A percentile compares a stretch with the other conserved stretches of the same genome.
Evolutionary conservation across 1,284 basidiomycete genomes (phyloP).

Genomic region (Leccinum variabile): DNA sequence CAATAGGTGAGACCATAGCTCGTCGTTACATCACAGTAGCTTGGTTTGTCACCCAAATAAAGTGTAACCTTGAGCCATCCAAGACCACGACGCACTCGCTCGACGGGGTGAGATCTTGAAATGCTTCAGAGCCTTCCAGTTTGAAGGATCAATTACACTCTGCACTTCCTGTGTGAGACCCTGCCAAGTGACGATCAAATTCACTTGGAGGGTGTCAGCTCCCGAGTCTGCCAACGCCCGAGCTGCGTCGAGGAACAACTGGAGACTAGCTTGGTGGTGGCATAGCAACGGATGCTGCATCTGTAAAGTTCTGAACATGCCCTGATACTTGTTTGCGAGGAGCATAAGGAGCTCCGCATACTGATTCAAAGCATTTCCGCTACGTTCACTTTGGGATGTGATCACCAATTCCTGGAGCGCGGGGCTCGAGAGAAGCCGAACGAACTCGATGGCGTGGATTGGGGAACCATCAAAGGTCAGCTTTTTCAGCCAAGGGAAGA

Average conservation of each 20-base stretch:
- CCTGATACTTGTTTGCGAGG: slow-evolving; percentile 24
- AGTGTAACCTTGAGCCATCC: slow-evolving; percentile 12
- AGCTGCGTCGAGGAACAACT: slow-evolving; percentile 21
- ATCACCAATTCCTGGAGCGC: slow-evolving; percentile 23
- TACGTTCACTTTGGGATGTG: slow-evolving; percentile 21
- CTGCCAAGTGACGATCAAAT: slow-evolving; percentile 22
- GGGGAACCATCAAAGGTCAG: slow-evolving; percentile 23
- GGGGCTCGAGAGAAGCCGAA: slow-evolving; percentile 24
- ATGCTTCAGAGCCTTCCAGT: slow-evolving; percentile 18
- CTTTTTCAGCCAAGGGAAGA: slow-evolving; percentile 28
- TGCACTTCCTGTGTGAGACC: slow-evolving; percentile 22
- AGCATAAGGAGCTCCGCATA: slow-evolving; percentile 23
- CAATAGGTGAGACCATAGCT: neutral
- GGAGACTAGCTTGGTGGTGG: slow-evolving; percentile 16
- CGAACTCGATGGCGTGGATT: slow-evolving; percentile 26
- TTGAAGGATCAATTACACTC: slow-evolving; percentile 26
- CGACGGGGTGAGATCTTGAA: slow-evolving; percentile 20
- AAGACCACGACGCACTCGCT: slow-evolving; percentile 16
- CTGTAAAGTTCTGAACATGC: slow-evolving; percentile 25
- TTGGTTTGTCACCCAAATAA: slow-evolving; percentile 5
- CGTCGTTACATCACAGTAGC: neutral
- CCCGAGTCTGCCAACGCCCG: slow-evolving; percentile 20
- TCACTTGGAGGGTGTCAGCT: slow-evolving; percentile 17
- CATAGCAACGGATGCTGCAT: slow-evolving; percentile 25
- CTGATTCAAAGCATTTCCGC: slow-evolving; percentile 8